These are phyloP conservation scores for Candida piceae DNA, from an alignment of 805 yeast species.

Conservation along the genomic window DNA sequence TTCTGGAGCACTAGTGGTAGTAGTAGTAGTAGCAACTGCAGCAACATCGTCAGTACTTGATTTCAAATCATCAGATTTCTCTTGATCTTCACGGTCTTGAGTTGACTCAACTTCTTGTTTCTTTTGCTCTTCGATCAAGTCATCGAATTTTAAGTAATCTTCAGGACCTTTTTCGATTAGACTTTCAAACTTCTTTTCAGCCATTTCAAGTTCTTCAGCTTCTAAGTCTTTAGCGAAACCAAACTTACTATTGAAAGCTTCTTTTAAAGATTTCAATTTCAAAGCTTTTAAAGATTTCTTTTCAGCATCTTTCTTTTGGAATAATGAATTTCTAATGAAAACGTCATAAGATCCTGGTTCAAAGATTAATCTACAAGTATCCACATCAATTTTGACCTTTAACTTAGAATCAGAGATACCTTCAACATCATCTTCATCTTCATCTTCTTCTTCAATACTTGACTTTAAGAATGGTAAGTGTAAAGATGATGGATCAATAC, in stretches of 20 bases:
- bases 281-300: constrained; percentile 11
- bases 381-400: constrained; percentile 72
- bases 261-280: constrained; percentile 27
- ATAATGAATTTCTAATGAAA: constrained; percentile 58
- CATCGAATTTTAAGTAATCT: constrained; percentile 19
- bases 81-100: constrained; percentile 18
- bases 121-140: constrained; percentile 5
- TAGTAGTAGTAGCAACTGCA: constrained; percentile 8
- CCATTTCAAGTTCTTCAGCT: constrained; percentile 27
- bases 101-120: background rate
- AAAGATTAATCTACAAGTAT: constrained; percentile 75
- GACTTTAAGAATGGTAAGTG: constrained; percentile 73
- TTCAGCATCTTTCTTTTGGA: constrained; percentile 24
- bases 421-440: constrained; percentile 38
- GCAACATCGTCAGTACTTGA: constrained; percentile 4
- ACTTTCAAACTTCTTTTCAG: constrained; percentile 29
- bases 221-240: constrained; percentile 52
- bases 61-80: too few species aligned
- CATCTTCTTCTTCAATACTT: constrained; percentile 45
- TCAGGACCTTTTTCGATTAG: constrained; percentile 39
- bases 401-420: constrained; percentile 67
- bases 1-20: constrained; percentile 10
- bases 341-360: constrained; percentile 77
- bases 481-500: constrained; percentile 73
- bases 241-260: constrained; percentile 43